Conservation (phyloP, 768 basidiomycete species). For the Mycena floridula region DNA sequence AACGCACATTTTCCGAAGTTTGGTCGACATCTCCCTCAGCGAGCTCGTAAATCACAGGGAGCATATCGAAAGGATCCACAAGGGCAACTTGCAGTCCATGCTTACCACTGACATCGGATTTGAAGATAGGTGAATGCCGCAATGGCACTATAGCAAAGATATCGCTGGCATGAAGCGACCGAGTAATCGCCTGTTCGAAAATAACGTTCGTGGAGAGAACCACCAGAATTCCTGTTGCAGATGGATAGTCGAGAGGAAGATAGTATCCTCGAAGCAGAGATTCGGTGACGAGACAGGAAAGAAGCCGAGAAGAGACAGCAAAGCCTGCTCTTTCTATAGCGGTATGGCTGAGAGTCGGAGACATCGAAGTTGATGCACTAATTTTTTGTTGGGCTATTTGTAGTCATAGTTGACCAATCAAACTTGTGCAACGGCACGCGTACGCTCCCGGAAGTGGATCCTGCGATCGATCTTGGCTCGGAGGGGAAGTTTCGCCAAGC, state of each 20-base stretch:
- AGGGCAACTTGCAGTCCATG: slow-evolving; percentile 39
- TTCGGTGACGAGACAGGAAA: slow-evolving; percentile 46
- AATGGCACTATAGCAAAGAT: slow-evolving; percentile 44
- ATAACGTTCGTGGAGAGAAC: slow-evolving; percentile 31
- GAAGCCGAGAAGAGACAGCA: slow-evolving; percentile 40
- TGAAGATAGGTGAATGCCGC: slow-evolving; percentile 38
- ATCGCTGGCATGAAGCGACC: slow-evolving; percentile 30
- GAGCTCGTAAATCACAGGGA: slow-evolving; percentile 35
- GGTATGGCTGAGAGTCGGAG: neutral
- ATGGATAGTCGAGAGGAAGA: slow-evolving; percentile 18
- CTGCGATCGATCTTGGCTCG: no score
- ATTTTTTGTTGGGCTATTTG: neutral
- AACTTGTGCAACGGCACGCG: no score
- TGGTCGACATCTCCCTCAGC: slow-evolving; percentile 4
- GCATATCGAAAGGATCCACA: slow-evolving; percentile 55
- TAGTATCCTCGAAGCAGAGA: slow-evolving; percentile 38
- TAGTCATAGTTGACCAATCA: neutral
- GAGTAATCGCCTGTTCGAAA: slow-evolving; percentile 24
- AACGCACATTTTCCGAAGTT: neutral
- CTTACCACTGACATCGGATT: slow-evolving; percentile 16
- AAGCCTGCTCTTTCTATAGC: slow-evolving; percentile 24
- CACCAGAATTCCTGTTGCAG: slow-evolving; percentile 27
- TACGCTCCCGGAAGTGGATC: no score
- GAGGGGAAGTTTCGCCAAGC: no score
- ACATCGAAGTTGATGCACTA: neutral